Percentiles rank a stretch among this genome's conserved stretches.
Conservation (phyloP, 768 basidiomycete genomes). For the Suillus luteus region DNA sequence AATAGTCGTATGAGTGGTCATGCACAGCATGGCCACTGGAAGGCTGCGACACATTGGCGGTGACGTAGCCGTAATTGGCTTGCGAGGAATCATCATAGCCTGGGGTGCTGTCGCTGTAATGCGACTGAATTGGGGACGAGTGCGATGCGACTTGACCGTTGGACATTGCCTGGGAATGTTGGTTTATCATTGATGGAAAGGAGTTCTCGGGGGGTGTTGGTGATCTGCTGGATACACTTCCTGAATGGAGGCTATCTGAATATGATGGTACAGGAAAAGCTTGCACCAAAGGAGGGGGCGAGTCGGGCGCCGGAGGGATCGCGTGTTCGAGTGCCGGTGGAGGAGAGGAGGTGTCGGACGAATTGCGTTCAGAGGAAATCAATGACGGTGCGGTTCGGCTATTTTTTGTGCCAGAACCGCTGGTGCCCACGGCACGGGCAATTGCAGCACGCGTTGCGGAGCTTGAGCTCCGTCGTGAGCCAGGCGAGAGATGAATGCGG, state of each 20-base stretch:
- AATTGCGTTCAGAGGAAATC: conserved; percentile 28
- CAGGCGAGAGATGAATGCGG: conserved; percentile 79
- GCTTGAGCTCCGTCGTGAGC: conserved; percentile 66
- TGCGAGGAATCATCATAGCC: conserved; percentile 35
- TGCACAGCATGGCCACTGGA: conserved; percentile 24
- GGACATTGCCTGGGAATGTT: conserved; percentile 38
- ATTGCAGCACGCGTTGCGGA: conserved; percentile 58
- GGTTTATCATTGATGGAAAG: conserved; percentile 39
- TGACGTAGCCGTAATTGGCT: conserved; percentile 32
- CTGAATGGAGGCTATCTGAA: conserved; percentile 32
- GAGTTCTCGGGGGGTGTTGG: conserved; percentile 47
- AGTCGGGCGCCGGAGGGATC: conserved; percentile 49
- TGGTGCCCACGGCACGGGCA: conserved; percentile 41
- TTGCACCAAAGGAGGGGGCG: conserved; percentile 55
- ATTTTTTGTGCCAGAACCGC: conserved; percentile 22
- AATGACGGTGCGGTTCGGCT: conserved; percentile 29
- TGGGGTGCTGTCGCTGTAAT: conserved; percentile 34
- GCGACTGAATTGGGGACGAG: conserved; percentile 31
- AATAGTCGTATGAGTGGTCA: conserved; percentile 32
- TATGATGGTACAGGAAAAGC: conserved; percentile 36
- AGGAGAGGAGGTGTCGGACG: conserved; percentile 29
- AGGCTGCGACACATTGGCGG: conserved; percentile 25
- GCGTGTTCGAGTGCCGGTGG: conserved; percentile 52
- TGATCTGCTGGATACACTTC: conserved; percentile 42
- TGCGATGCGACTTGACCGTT: conserved; percentile 37